Base-by-base conservation (phyloP, 345 rosid genomes). In the Nasturtium officinale region DNA sequence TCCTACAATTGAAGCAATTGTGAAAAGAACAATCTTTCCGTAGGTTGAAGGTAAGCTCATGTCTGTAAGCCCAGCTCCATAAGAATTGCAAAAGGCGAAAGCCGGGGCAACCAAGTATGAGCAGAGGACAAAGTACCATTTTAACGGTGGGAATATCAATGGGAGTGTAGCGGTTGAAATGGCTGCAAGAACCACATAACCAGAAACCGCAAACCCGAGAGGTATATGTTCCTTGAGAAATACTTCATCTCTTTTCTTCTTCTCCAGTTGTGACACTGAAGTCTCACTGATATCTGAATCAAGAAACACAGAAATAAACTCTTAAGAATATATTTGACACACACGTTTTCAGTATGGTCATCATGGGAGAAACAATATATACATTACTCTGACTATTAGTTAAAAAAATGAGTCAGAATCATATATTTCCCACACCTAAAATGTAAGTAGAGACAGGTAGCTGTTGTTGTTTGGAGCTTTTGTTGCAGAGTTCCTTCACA, bases 21-120 rank as follows among this genome's bases (percentile, higher is more conserved):
- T 84, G 79, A 91, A 89, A 43, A 91, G 91, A 9, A 89, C 89
- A 30, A 87, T 87, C 83, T 89, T 91, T 42, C 97, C 97, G 58
- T 91, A 91, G 32, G 90, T 91, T 45, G 96, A 78, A 46, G 93
- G 66, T 80, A 91, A 48, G 75, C 45, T 85, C 89, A 90, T 89
- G 78, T 89, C 96, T 1, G 97, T 89, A 43, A 91, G 90, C 13
- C 97, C 91, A 1, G 87, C 75, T 48, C 88, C 96, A 33, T 91
- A 89, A 25, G 97, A 87, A 74, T 85, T 87, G 87, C 96, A 89
- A 74, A 89, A 91, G 32, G 96, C 93, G 12, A 91, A 85, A 48
- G 83, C 96, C 1, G 97, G 96, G 16, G 97, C 96, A 10, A 91
- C 73, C 62, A 89, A 42, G 77, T 89, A 89, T 40, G 96, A 81